Base-by-base conservation (phyloP, 1,284 basidiomycete species). In the Papiliotrema fonsecae region DNA sequence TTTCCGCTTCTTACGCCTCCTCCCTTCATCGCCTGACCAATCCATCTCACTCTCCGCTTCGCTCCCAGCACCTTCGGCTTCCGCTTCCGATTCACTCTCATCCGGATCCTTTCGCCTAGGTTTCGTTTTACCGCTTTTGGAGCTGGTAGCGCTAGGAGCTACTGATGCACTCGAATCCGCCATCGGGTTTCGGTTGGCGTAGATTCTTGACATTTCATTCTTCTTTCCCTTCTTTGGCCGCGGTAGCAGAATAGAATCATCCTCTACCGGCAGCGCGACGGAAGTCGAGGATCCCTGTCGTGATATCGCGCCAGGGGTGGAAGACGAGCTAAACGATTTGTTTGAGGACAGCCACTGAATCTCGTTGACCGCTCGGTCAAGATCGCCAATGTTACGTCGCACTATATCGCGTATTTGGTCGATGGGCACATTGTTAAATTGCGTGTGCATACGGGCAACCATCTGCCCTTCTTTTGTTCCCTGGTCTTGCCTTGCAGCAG, bases 81-180 rank as follows among this genome's bases (percentile, higher is more conserved):
- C 55, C n/a, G 52, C 61, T 19, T 53, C 65, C 14, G 52, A 55
- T 34, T 57, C 55, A 42, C 58, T 56, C 36, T 62, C 82, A 44
- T 87, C 86, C 1, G 85, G 86, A 49, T 82, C 80, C 25, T 60
- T 48, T 34, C 50, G 51, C 42, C 57, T 52, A 16, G 51, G 39
- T 25, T 47, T 54, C 14, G 38, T 42, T 22, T 35, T 39, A 18
- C 26, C 35, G 6, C n/a, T 11, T 13, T 44, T 44, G 28, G 27
- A 19, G 13, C 6, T 13, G 24, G 39, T 13, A 41, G 39, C 39
- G 24, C 18, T 28, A 4, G 39, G 39, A 6, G 18, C 21, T n/a
- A n/a, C n/a, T 13, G 37, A 39, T 13, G n/a, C 9, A 11, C 16
- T 6, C 16, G 27, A n/a, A n/a, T 53, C 50, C n/a, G 52, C 49